Percentiles rank a stretch among this genome's conserved stretches.
Evolutionary conservation across 331 rosid species (phyloP).

Genomic region (Phaseolus coccineus): DNA sequence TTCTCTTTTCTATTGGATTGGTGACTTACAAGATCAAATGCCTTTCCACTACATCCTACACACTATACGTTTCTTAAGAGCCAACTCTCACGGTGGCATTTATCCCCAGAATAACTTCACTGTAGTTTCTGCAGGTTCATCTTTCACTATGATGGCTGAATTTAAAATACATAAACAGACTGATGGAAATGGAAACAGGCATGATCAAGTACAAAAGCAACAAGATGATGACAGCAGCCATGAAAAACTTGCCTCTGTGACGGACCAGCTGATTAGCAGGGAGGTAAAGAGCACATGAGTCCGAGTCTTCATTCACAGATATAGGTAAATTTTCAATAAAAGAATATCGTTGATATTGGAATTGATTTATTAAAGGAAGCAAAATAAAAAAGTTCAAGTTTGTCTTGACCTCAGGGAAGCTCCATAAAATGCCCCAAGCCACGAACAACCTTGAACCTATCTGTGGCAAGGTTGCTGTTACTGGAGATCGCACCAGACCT

Average conservation of each 20-base stretch:
- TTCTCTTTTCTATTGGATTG: slow-evolving; percentile 5
- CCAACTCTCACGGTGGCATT: not conserved
- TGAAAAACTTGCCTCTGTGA: slow-evolving; percentile 79
- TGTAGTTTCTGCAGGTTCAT: not conserved
- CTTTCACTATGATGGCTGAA: not conserved
- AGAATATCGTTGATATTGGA: not conserved
- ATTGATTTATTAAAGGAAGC: slow-evolving; percentile 1
- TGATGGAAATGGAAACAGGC: not conserved
- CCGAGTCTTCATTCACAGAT: slow-evolving; percentile 57
- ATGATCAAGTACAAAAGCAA: not conserved
- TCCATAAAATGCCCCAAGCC: slow-evolving; percentile 87
- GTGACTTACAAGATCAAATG: not conserved
- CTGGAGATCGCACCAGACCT: slow-evolving; percentile 90
- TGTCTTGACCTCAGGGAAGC: slow-evolving; percentile 80
- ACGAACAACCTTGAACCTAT: slow-evolving; percentile 80
- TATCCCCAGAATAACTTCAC: not conserved
- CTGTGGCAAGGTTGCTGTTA: slow-evolving; percentile 87
- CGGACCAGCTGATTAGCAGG: slow-evolving; percentile 77
- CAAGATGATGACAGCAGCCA: not conserved
- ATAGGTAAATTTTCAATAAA: slow-evolving; percentile 10
- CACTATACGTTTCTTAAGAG: slow-evolving; percentile 6
- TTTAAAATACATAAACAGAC: slow-evolving; percentile 1
- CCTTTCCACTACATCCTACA: not conserved
- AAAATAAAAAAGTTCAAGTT: not conserved
- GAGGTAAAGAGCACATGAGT: slow-evolving; percentile 67